Conservation (phyloP, 306 rosid genomes). For the Canavalia gladiata region DNA sequence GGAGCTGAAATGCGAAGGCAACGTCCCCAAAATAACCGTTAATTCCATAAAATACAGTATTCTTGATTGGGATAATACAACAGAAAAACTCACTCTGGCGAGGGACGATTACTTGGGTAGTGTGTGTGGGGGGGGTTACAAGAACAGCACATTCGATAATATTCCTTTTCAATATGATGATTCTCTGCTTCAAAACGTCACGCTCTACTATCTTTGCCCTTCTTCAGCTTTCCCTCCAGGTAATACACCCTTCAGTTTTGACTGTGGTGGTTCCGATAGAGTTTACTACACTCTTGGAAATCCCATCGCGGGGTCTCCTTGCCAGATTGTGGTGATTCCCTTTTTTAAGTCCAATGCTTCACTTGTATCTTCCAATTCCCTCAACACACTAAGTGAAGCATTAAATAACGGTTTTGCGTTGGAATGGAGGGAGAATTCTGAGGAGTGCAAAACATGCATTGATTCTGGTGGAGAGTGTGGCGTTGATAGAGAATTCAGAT, state of each 20-base stretch:
- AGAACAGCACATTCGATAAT: conserved; percentile 27
- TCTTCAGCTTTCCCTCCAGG: not conserved
- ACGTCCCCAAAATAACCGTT: not conserved
- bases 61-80: not conserved
- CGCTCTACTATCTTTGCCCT: conserved; percentile 30
- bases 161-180: not conserved
- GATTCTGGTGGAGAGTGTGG: conserved; percentile 42
- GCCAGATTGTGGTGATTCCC: not conserved
- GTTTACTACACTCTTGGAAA: no score
- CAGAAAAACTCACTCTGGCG: conserved; percentile 21
- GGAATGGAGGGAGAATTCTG: not conserved
- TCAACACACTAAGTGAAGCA: not conserved
- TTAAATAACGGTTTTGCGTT: conserved; percentile 25
- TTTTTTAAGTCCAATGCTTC: not conserved
- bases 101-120: conserved; percentile 42
- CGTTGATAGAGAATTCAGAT: conserved; percentile 21
- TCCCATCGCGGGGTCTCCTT: not conserved
- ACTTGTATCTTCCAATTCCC: accelerated
- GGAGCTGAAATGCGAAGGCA: not conserved
- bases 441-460: not conserved
- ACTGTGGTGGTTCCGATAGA: not conserved
- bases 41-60: conserved; percentile 32
- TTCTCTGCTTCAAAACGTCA: not conserved
- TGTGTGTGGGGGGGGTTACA: not conserved
- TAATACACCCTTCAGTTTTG: accelerated